Evolutionary conservation across 2,329 filamentous ascomycete species (phyloP), one percentile per base, ranked within the genome.

Genomic region (Colletotrichum orchidophilum): DNA sequence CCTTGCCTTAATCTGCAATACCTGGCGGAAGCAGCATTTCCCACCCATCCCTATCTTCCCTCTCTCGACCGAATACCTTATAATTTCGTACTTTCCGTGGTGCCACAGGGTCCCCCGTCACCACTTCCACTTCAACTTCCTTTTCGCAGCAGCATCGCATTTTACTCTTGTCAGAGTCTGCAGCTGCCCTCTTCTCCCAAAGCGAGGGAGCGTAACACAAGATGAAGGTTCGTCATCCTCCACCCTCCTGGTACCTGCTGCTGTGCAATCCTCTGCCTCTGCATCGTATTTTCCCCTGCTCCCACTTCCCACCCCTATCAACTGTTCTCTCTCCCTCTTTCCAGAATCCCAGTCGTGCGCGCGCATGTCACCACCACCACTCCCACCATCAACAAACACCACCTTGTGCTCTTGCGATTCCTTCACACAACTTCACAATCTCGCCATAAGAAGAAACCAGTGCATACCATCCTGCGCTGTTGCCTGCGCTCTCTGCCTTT

Each of bases 221-320:
- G 63, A 74, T 74, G 73, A 74, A 74, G 73, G 73, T 74, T 71
- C 60, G 73, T 74, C 61, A 63, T 58, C 54, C 39, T 46, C 18
- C 61, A 55, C 46, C 26, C 49, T 58, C 60, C 63, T 63, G 42
- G 57, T 55, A 62, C 53, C 54, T 54, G 53, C 68, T 61, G 39
- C 26, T 42, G 49, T 52, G 15, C 29, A 31, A 27, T 52, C 15
- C 57, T 15, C n/a, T 57, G 3, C 26, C 31, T 60, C 55, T 46
- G 39, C 39, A 46, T 46, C 39, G 39, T 18, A 46, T 46, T 74
- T 64, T 69, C 54, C 53, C 13, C 35, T 26, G 46, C 33, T 12
- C 33, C 27, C 55, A 39, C 46, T 63, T 29, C 55, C 29, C 27
- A 42, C 39, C 39, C 63, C 60, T 64, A 65, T 53, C 54, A 31